Base-by-base conservation (phyloP, 2,329 filamentous ascomycete genomes). In the Alternaria postmessia region DNA sequence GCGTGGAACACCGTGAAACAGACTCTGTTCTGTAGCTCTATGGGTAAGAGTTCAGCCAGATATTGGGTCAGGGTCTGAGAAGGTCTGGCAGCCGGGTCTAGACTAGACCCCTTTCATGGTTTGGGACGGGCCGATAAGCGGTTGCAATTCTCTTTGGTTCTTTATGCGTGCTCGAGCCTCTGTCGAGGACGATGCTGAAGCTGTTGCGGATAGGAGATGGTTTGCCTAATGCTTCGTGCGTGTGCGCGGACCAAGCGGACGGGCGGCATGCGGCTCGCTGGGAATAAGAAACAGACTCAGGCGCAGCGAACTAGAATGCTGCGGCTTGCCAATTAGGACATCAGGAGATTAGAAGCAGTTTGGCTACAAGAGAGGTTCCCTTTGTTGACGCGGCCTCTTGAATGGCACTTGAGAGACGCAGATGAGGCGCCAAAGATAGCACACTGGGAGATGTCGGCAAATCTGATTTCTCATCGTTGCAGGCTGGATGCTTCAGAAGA, bases 71-170 rank as follows among this genome's bases (percentile, higher is more conserved):
- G 32, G 55, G 48, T 53, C 41, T 42, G 24, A 26, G 24, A 41
- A 22, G 38, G 18, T 22, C 39, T 24, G 20, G 3, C 20, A 24
- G 20, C 14, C 20, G 32, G 55, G 36, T 54, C 49, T 51, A 39
- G 55, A 46, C 51, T 32, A 46, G 9, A 39, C 22, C 24, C 24
- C 34, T 46, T 47, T 47, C 34, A 54, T 26, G 55, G 49, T 47
- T 41, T 54, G 55, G 53, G 36, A 38, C 41, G 55, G 55, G 32
- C 55, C 55, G 55, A 57, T 53, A 36, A 43, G 41, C 22, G 32
- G 20, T 18, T 30, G 48, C 24, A 39, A 44, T 39, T 8, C 16
- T 16, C 32, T 46, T 41, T 16, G 28, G 41, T 18, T 24, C 9
- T 43, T 22, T 41, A 51, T 57, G 55, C 22, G 48, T 38, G 32